A percentile compares a stretch with the other conserved stretches of the same genome.
Evolutionary conservation across 73 alveolate species (phyloP).

Genomic region (Paramecium biaurelia): DNA sequence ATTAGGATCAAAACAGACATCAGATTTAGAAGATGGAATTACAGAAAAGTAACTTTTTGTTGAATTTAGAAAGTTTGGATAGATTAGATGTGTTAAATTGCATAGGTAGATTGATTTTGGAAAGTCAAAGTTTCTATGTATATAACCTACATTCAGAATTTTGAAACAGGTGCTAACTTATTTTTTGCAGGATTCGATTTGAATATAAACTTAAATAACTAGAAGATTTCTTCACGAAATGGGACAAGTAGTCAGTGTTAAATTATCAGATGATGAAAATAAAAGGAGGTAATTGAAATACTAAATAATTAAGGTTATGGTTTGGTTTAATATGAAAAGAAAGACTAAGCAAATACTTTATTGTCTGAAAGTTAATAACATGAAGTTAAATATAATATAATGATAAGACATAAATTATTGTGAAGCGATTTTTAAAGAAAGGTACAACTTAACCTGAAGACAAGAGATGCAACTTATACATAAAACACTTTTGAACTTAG

Average conservation of each 20-base stretch:
- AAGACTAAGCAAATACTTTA: slow-evolving; percentile 71
- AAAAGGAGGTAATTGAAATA: slow-evolving; percentile 53
- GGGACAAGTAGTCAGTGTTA: slow-evolving; percentile 63
- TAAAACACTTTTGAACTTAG: slow-evolving; percentile 63
- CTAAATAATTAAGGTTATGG: slow-evolving; percentile 59
- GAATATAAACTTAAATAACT: slow-evolving; percentile 59
- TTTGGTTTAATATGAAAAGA: slow-evolving; percentile 68
- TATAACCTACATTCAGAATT: neutral
- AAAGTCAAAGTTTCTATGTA: slow-evolving; percentile 28
- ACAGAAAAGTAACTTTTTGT: slow-evolving; percentile 41
- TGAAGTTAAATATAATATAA: slow-evolving; percentile 63
- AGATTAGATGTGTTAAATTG: slow-evolving; percentile 20
- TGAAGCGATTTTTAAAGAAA: slow-evolving; percentile 42
- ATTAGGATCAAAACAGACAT: neutral
- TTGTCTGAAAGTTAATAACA: slow-evolving; percentile 44
- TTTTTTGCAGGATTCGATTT: slow-evolving; percentile 70
- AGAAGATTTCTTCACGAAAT: slow-evolving; percentile 65
- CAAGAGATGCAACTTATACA: slow-evolving; percentile 67
- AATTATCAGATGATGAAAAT: slow-evolving; percentile 62
- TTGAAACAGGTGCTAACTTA: slow-evolving; percentile 58
- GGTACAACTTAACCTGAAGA: slow-evolving; percentile 63
- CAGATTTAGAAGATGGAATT: slow-evolving; percentile 37
- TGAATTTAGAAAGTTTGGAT: slow-evolving; percentile 38
- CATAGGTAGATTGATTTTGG: slow-evolving; percentile 15
- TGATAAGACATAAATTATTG: slow-evolving; percentile 29